Base-by-base conservation (phyloP, 2,329 filamentous ascomycete genomes). In the Trichoderma cornu-damae region DNA sequence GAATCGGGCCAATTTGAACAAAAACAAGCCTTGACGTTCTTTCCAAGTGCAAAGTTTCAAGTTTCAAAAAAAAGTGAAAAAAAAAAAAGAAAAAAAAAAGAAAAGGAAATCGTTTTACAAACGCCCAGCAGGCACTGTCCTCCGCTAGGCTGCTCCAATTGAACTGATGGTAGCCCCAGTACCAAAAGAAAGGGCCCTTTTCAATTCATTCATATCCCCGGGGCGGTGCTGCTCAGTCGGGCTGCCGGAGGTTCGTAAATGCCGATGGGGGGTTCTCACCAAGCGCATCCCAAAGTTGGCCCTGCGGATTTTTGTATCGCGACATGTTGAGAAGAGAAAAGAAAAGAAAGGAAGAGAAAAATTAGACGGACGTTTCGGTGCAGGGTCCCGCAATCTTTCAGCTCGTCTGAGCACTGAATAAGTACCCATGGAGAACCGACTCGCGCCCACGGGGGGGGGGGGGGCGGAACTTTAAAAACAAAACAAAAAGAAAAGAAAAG, bases 211-310 rank as follows among this genome's bases (percentile, higher is more conserved):
- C 12, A 34, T 6, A 49, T 24, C 42, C 42, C 24, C 11, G 3
- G 32, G 9, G n/a, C n/a, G n/a, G 11, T 16, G 43, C 24, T 32
- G 20, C 3, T 7, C 32, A 22, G 40, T 37, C 43, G 54, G 58
- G 37, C 47, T 32, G 18, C 43, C 60, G 58, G 60, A 60, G 38
- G 44, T 57, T 56, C 24, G 44, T 18, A 54, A 58, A 49, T 58
- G 60, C 58, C 60, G 60, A 46, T 24, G n/a, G 26, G 16, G 34
- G 26, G 5, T 11, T 4, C 40, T 32, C 28, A 50, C 24, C 9
- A 11, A 46, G 32, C n/a, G 20, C 8, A n/a, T 12, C 22, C 48
- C 24, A 20, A 20, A 42, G 16, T 7, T 24, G 34, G n/a, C n/a
- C 2, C 38, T 18, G 43, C 49, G 42, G 43, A 48, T 24, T 49